Base-by-base conservation (phyloP, 1,139 yeast genomes). In the Scheffersomyces lignicola region DNA sequence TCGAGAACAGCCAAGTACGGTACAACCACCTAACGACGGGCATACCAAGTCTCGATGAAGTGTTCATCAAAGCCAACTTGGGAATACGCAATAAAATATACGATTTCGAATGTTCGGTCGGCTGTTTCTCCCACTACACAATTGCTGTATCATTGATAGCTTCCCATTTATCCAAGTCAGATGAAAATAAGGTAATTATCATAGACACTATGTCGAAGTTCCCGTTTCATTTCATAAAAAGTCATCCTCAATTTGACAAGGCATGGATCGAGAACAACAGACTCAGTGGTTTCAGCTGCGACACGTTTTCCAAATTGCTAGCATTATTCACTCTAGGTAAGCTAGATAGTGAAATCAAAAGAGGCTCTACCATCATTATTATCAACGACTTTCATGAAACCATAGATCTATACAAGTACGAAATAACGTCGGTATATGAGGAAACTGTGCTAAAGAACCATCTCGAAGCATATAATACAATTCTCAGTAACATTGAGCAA, bases 91-190 rank as follows among this genome's bases (percentile, higher is more conserved):
- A 43, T 23, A 57, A 60, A 21, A 51, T 68, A 5, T 58, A 56
- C 41, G 74, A 69, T 42, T 51, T 69, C 36, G 74, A 69, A 47
- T 45, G 65, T 2, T 60, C 65, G 4, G 73, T 75, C 0, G 56
- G 59, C 7, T 53, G 59, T 40, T 37, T 43, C 12, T 60, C 58
- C 1, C 43, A 54, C 38, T 47, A 53, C 34, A 42, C 50, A 5
- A 47, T 65, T 15, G 38, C 55, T 7, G 44, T 50, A 5, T 47
- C 56, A 5, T 36, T 65, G 8, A 47, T 69, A 3, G 45, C 49
- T 4, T 56, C 63, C 10, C 73, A 69, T 41, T 48, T 69, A 27
- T 17, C 32, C 4, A 14, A 14, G n/a, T 26, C 29, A 5, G 33
- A 40, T 18, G 34, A 40, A 20, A 39, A 42, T 27, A 35, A 31